Evolutionary conservation across 2,329 filamentous ascomycete genomes (phyloP), one percentile per base, ranked within the genome.

Genomic region (Dothistroma septosporum): DNA sequence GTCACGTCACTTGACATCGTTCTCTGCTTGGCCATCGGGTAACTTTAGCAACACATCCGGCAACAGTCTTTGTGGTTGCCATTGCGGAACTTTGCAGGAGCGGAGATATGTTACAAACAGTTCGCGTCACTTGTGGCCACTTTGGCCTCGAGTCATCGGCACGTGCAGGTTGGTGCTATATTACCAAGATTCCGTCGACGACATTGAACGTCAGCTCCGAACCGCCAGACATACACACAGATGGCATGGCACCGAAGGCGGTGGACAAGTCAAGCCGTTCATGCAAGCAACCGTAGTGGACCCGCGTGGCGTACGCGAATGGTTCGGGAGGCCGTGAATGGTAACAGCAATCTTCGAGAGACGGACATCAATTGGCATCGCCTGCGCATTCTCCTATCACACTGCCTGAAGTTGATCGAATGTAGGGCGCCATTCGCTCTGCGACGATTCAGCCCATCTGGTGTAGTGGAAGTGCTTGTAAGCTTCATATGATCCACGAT

Each of bases 211-310:
- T 32, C 47, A 50, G 19, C 12, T 1, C 28, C 28, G 19, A 10
- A 9, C 12, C 9, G 2, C 9, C 9, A 21, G 16, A 12, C 12
- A 10, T 21, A 9, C 10, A 50, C n/a, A 28, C 28, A 19, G 10
- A 7, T 48, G n/a, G n/a, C 47, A 28, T 28, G 11, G 47, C 16
- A 24, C 12, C 47, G 19, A 28, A 31, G 22, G 22, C 28, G 47
- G 32, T 21, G 14, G 41, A 44, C 41, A 44, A 44, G 41, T 44
- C n/a, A 16, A 55, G 19, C 31, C 35, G 32, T 37, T 37, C 32
- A 55, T 55, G 53, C 53, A 55, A 37, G 31, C 21, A 35, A 33
- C 61, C 55, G n/a, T 44, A 28, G 32, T 11, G 46, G 35, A 46
- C 24, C 53, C 46, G 53, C 53, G 47, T 41, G 32, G 32, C 53